Base-by-base conservation (phyloP, 2,329 filamentous ascomycete genomes). In the Blastomyces silverae region DNA sequence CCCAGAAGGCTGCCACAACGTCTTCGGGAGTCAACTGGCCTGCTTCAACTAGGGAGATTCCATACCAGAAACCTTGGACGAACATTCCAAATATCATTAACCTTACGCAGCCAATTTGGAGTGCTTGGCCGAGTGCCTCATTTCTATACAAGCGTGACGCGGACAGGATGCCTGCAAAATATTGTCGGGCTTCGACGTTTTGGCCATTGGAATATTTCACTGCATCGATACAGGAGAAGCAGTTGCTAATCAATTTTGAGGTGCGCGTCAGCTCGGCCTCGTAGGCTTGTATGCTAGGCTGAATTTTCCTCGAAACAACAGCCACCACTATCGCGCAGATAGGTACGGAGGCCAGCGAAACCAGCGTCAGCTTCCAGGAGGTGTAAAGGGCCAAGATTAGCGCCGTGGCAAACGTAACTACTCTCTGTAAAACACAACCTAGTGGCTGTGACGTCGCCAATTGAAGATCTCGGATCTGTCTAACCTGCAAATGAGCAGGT, bases 11-110 rank as follows among this genome's bases (percentile, higher is more conserved):
- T 0, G 90, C 94, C 56, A 97, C 76, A 2, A 96, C 85, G 64
- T 88, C 80, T 0, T 88, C 89, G 0, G 90, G 79, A 13, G 79
- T 81, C 15, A 85, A 78, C 0, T 81, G 74, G 1, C 85, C 86
- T 1, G 83, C 76, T 11, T 81, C 79, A 11, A 94, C 86, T 1
- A 96, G 82, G 0, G 84, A 79, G 37, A 88, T 84, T 0, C 92
- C 92, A 70, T 92, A 96, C 85, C 90, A 96, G 72, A 97, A 97
- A 0, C 92, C 92, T 65, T 92, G 84, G 0, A 95, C 88, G 69
- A 97, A 97, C 73, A 97, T 87, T 1, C 81, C 82, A 3, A 91
- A 83, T 39, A 89, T 87, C 79, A 92, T 87, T 69, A 95, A 85
- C 58, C 88, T 87, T 62, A 90, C 82, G 59, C 89, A 84, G 0